Evolutionary conservation across 306 rosid species (phyloP), one percentile per base, ranked within the genome.

Genomic region (Corylus americana): DNA sequence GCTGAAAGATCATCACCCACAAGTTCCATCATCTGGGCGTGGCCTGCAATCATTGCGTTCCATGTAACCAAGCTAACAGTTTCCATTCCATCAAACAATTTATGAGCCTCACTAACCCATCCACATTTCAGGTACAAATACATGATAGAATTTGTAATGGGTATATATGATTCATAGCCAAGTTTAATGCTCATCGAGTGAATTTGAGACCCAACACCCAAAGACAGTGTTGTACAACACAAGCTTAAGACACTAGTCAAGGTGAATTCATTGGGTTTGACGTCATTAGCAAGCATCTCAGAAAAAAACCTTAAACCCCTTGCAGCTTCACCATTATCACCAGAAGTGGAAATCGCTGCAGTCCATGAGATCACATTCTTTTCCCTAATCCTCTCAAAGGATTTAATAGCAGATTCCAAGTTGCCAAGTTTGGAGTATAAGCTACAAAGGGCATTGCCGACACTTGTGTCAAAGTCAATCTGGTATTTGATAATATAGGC

Each of bases 21-120:
- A 73, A 68, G 79, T 47, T 90, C 93, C 91, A 91, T 91, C 86
- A 89, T 85, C 79, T 92, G 90, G 45, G 90, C 89, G 61, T 87
- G 88, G 13, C 97, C 98, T 9, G 98, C 90, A 80, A 95, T 92
- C 97, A 92, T 90, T 7, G 94, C 88, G 78, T 95, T 95, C 98
- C 98, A 92, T 31, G 98, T 85, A 70, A 95, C 83, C 92, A 92
- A 85, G 85, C 78, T 87, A 37, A 44, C 51, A 68, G 67, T 78
- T 71, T 82, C 87, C 91, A 81, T 87, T 79, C 86, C 86, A 63
- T 85, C 78, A 79, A 92, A 90, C 78, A 95, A 74, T 62, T 61
- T 83, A 37, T 78, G 86, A 80, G 98, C 97, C 82, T 91, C 96
- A 69, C 50, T 77, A 57, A 91, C 78, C 84, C 85, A 77, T 70